phyloP scores from a whole-genome alignment of 2,329 filamentous ascomycete genomes.

The Monilinia fructicola region DNA sequence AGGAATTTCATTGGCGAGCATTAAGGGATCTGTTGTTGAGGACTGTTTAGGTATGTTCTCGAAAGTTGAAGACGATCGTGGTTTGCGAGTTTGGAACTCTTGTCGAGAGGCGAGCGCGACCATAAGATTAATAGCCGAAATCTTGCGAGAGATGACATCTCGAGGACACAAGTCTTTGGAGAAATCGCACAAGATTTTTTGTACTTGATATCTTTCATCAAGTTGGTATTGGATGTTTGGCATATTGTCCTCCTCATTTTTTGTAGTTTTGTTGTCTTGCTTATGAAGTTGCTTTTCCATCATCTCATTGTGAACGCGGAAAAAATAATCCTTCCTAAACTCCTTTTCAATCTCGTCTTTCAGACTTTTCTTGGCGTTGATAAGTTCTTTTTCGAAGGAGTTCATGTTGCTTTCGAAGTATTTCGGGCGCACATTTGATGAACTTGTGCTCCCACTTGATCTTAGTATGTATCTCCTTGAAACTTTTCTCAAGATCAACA shows the following conservation, averaged over 20 bases:
- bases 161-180: slow-evolving; percentile 27
- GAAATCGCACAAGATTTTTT: slow-evolving; percentile 32
- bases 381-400: slow-evolving; percentile 26
- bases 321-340: slow-evolving; percentile 30
- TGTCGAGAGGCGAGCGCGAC: slow-evolving; percentile 29
- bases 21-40: slow-evolving; percentile 17
- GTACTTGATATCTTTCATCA: slow-evolving; percentile 29
- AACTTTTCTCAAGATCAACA: slow-evolving; percentile 26
- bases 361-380: slow-evolving; percentile 26
- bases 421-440: slow-evolving; percentile 26
- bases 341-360: slow-evolving; percentile 22
- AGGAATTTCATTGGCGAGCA: slow-evolving; percentile 24
- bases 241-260: slow-evolving; percentile 23
- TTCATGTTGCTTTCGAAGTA: slow-evolving; percentile 22
- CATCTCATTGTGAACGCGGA: slow-evolving; percentile 29
- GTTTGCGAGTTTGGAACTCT: slow-evolving; percentile 29
- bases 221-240: slow-evolving; percentile 30
- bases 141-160: slow-evolving; percentile 14
- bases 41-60: neutral
- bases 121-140: slow-evolving; percentile 30
- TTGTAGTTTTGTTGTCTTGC: slow-evolving; percentile 16
- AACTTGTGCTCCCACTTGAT: slow-evolving; percentile 32
- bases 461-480: slow-evolving; percentile 24
- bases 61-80: neutral
- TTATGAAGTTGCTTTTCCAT: slow-evolving; percentile 30